phyloP scores from a whole-genome alignment of 2,329 filamentous ascomycete species.

The Hypoxylon sp. region DNA sequence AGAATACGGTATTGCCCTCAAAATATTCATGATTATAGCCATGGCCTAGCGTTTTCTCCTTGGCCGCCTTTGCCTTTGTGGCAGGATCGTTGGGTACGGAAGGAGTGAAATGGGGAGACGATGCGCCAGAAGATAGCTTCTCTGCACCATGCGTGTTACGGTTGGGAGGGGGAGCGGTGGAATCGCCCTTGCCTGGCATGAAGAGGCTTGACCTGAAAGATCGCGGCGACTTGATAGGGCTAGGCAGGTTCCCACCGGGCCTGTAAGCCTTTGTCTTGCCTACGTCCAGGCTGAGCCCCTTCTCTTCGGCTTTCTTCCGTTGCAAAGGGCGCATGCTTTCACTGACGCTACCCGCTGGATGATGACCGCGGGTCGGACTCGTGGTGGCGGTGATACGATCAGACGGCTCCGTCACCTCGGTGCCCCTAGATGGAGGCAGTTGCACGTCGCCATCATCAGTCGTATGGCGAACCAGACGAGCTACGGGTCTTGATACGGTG shows the following conservation, averaged over 20 bases:
- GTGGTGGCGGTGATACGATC: constrained; percentile 81
- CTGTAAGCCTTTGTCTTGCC: constrained; percentile 70
- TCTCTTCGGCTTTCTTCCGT: constrained; percentile 60
- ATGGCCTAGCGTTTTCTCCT: constrained; percentile 59
- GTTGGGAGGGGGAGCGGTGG: constrained; percentile 63
- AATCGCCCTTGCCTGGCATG: constrained; percentile 70
- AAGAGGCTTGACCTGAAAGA: constrained; percentile 85
- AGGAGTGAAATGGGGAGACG: constrained; percentile 74
- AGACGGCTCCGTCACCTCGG: constrained; percentile 82
- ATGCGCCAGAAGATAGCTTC: constrained; percentile 85
- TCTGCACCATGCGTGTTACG: constrained; percentile 78
- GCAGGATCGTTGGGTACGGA: constrained; percentile 47
- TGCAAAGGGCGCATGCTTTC: constrained; percentile 87
- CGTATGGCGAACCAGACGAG: constrained; percentile 53
- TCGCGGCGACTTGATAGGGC: constrained; percentile 78
- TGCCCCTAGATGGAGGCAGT: constrained; percentile 80
- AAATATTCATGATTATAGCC: constrained; percentile 93
- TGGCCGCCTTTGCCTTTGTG: constrained; percentile 48
- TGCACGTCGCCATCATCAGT: constrained; percentile 66
- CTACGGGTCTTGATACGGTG: constrained; percentile 60
- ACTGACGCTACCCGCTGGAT: constrained; percentile 73
- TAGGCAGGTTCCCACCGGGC: constrained; percentile 66
- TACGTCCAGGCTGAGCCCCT: constrained; percentile 70
- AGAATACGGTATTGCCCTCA: constrained; percentile 93
- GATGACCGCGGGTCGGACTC: constrained; percentile 75